Conservation (phyloP, 2,329 filamentous ascomycete species). For the Ceratocystis alfenasii region DNA sequence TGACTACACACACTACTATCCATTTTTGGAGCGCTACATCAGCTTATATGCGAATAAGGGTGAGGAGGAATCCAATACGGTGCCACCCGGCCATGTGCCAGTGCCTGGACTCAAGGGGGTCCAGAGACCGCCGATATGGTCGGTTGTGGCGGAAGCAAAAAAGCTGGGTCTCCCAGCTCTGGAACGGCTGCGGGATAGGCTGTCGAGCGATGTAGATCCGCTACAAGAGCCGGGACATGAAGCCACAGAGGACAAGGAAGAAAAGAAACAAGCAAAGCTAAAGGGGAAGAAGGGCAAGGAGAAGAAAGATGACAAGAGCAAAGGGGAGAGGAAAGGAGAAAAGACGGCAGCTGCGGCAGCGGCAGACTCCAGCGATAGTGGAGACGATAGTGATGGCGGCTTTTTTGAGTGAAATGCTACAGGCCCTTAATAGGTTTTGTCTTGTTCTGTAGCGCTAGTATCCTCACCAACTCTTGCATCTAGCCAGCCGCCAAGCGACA, state of each 20-base stretch:
- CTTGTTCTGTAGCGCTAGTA: neutral
- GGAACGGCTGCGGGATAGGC: slow-evolving; percentile 44
- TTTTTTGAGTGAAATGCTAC: slow-evolving; percentile 41
- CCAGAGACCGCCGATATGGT: slow-evolving; percentile 52
- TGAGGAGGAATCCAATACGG: slow-evolving; percentile 31
- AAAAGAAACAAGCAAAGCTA: slow-evolving; percentile 20
- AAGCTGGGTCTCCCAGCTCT: slow-evolving; percentile 42
- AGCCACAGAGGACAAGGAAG: slow-evolving; percentile 24
- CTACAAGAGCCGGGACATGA: slow-evolving; percentile 22
- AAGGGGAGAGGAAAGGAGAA: slow-evolving; percentile 30
- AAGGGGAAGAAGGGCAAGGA: slow-evolving; percentile 22
- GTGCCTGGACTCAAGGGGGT: slow-evolving; percentile 13
- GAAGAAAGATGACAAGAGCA: slow-evolving; percentile 29
- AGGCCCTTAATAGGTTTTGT: neutral
- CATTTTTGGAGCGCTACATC: slow-evolving; percentile 58
- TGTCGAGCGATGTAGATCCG: slow-evolving; percentile 26
- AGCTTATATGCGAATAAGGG: slow-evolving; percentile 44
- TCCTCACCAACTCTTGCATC: neutral
- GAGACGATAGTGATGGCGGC: slow-evolving; percentile 42
- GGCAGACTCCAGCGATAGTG: slow-evolving; percentile 30
- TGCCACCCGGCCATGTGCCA: slow-evolving; percentile 34
- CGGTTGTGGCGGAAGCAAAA: slow-evolving; percentile 52
- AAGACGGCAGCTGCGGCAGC: slow-evolving; percentile 24
- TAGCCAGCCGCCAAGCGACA: neutral
- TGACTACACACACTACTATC: slow-evolving; percentile 62